Conservation (phyloP, 176 grass and related monocot species). For the Tillandsia leiboldiana region DNA sequence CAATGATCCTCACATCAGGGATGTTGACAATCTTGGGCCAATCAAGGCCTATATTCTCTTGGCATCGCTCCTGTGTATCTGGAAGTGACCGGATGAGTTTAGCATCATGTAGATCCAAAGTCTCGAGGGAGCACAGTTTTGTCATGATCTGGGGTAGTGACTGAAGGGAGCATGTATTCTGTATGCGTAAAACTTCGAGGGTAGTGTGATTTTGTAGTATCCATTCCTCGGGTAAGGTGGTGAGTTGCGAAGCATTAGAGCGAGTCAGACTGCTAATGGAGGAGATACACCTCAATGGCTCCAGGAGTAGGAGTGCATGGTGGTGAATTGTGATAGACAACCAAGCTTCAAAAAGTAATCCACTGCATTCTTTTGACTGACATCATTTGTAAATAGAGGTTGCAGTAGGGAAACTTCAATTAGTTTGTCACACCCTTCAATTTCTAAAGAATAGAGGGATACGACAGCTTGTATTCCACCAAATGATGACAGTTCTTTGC, state of each 20-base stretch:
- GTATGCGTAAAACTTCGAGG: not conserved
- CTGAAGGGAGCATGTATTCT: not conserved
- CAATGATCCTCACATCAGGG: not conserved
- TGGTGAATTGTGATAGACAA: not conserved
- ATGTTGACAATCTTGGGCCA: not conserved
- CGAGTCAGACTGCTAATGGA: not conserved
- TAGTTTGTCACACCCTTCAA: not conserved
- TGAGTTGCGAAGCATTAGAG: not conserved
- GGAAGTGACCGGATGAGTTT: not conserved
- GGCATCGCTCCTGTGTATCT: not conserved
- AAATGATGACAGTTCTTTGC: conserved; percentile 1
- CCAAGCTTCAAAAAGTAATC: not conserved
- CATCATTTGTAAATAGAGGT: not conserved
- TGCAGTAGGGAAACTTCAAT: not conserved
- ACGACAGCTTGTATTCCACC: not conserved
- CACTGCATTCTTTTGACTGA: not conserved
- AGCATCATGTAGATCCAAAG: not conserved
- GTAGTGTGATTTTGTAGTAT: not conserved
- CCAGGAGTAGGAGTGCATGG: not conserved
- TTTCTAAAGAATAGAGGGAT: not conserved
- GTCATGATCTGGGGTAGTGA: not conserved
- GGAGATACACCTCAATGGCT: not conserved
- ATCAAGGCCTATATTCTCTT: not conserved
- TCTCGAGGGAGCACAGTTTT: conserved; percentile 5
- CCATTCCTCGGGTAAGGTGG: not conserved